These are phyloP conservation scores for Xylaria sp. DNA, from an alignment of 2,329 filamentous ascomycete species.

Conservation along the genomic window DNA sequence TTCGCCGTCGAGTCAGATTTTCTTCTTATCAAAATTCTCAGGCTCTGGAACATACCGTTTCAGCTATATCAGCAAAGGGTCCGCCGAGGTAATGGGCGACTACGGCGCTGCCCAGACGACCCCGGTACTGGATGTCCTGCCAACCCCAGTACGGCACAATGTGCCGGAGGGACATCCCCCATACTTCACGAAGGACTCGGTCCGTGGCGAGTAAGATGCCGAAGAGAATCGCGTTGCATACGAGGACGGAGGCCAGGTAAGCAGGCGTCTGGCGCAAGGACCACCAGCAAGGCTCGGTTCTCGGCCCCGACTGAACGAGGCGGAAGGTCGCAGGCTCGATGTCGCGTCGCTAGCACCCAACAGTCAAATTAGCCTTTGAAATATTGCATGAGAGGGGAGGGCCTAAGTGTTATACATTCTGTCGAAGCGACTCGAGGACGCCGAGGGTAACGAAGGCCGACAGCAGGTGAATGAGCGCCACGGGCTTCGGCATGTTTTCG, in stretches of 20 bases:
- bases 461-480: slow-evolving; percentile 5
- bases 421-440: slow-evolving; percentile 20
- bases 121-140: slow-evolving; percentile 12
- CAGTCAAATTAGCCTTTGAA: slow-evolving; percentile 5
- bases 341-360: slow-evolving; percentile 14
- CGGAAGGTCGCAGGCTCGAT: slow-evolving; percentile 21
- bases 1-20: slow-evolving; percentile 16
- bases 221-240: slow-evolving; percentile 21
- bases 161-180: slow-evolving; percentile 16
- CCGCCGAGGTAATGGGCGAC: slow-evolving; percentile 16
- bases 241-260: slow-evolving; percentile 6
- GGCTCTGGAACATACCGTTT: slow-evolving; percentile 20
- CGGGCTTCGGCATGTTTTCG: slow-evolving; percentile 15
- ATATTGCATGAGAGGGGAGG: slow-evolving; percentile 9
- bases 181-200: slow-evolving; percentile 2
- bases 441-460: slow-evolving; percentile 15
- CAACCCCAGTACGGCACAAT: slow-evolving; percentile 26
- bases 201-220: slow-evolving; percentile 16
- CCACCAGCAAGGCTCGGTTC: slow-evolving; percentile 4
- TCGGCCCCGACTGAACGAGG: slow-evolving; percentile 13
- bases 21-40: slow-evolving; percentile 6
- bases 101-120: slow-evolving; percentile 18
- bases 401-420: slow-evolving; percentile 10
- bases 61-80: slow-evolving; percentile 21
- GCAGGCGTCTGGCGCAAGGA: slow-evolving; percentile 7